A percentile compares a stretch with the other conserved stretches of the same genome.
phyloP scores from a whole-genome alignment of 768 basidiomycete species.

The Rhodotorula kratochvilovae region DNA sequence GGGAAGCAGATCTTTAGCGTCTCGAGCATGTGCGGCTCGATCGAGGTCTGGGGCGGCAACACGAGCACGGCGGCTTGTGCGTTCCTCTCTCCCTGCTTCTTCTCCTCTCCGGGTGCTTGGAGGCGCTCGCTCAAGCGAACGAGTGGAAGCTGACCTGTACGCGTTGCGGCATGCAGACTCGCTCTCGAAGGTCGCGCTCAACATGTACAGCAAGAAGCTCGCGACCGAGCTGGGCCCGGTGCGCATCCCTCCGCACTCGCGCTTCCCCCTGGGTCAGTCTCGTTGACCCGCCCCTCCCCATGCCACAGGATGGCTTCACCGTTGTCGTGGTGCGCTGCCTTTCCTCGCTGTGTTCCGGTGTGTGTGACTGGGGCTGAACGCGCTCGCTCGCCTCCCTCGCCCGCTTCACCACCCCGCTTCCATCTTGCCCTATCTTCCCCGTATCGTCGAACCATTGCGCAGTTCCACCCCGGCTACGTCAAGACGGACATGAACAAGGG shows the following conservation, averaged over 20 bases:
- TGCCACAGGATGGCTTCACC: slow-evolving; percentile 11
- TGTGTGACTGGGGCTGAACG: too few relatives aligned
- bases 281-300: not conserved
- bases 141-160: too few relatives aligned
- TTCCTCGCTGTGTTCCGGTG: too few relatives aligned
- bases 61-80: slow-evolving; percentile 1
- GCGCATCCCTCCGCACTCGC: too few relatives aligned
- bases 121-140: too few relatives aligned
- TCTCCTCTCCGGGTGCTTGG: not conserved
- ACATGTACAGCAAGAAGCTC: slow-evolving; percentile 33
- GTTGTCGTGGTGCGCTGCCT: slow-evolving; percentile 1
- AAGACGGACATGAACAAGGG: slow-evolving; percentile 7
- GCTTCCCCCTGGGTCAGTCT: not conserved
- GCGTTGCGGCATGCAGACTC: slow-evolving; percentile 27
- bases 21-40: not conserved
- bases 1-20: slow-evolving; percentile 26
- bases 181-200: slow-evolving; percentile 29
- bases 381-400: too few relatives aligned
- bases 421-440: too few relatives aligned
- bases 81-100: not conserved
- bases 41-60: slow-evolving; percentile 1
- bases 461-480: slow-evolving; percentile 12
- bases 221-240: slow-evolving; percentile 12
- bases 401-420: too few relatives aligned
- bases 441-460: too few relatives aligned